Conservation (phyloP, 768 basidiomycete genomes). For the Russula ochroleuca region DNA sequence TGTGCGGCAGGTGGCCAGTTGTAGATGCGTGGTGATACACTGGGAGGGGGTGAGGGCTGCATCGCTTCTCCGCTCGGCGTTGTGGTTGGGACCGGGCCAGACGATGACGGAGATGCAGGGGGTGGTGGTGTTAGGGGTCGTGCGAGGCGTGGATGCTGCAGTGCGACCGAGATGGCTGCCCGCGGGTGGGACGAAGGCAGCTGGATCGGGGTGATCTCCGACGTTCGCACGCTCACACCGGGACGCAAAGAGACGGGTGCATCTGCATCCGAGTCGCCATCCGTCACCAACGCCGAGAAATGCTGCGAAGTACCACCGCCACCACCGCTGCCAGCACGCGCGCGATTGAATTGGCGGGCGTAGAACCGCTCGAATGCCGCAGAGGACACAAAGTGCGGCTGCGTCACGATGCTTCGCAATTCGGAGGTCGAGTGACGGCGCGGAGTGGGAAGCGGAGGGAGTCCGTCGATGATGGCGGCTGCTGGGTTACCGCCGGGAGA, state of each 20-base stretch:
- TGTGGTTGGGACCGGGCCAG: background rate
- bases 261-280: constrained; percentile 13
- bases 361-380: constrained; percentile 19
- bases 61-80: constrained; percentile 9
- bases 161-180: constrained; percentile 5
- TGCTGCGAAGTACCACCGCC: constrained; percentile 1
- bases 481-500: background rate
- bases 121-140: constrained; percentile 14
- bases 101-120: background rate
- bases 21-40: constrained; percentile 26
- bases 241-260: constrained; percentile 8
- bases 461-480: constrained; percentile 1
- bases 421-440: constrained; percentile 24
- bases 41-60: constrained; percentile 27
- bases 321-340: constrained; percentile 1
- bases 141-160: constrained; percentile 2
- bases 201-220: constrained; percentile 27
- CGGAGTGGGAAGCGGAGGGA: constrained; percentile 3
- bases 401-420: constrained; percentile 8
- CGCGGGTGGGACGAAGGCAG: constrained; percentile 22
- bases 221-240: constrained; percentile 22
- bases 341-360: constrained; percentile 13
- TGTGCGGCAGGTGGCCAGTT: constrained; percentile 14
- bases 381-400: constrained; percentile 2
- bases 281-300: background rate